phyloP scores from a whole-genome alignment of 2,329 filamentous ascomycete species.

The Epichloe sylvatica region DNA sequence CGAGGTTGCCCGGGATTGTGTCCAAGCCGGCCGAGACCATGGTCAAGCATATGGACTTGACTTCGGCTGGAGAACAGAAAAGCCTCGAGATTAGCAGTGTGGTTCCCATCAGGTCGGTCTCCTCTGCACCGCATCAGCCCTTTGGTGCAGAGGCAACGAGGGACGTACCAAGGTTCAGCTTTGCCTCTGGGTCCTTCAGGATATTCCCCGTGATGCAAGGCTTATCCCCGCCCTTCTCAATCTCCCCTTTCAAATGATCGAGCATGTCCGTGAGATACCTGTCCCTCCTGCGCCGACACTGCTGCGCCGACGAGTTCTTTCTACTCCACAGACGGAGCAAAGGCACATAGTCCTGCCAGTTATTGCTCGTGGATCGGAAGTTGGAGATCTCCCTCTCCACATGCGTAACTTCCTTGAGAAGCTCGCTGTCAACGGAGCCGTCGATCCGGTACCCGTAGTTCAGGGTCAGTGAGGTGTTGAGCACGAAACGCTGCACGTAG shows the following conservation, averaged over 20 bases:
- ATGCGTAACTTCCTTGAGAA: constrained; percentile 59
- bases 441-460: constrained; percentile 69
- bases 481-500: constrained; percentile 61
- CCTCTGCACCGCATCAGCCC: too few species aligned
- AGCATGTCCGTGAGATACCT: constrained; percentile 54
- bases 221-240: constrained; percentile 26
- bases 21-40: constrained; percentile 74
- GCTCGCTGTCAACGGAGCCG: constrained; percentile 50
- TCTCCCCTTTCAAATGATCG: constrained; percentile 33
- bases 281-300: constrained; percentile 55
- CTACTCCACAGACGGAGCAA: constrained; percentile 51
- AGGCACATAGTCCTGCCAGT: constrained; percentile 74
- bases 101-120: too few species aligned
- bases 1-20: constrained; percentile 65
- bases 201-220: constrained; percentile 35
- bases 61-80: constrained; percentile 39
- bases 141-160: not conserved
- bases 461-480: constrained; percentile 64
- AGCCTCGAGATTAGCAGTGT: not conserved
- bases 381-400: constrained; percentile 66
- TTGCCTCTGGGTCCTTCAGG: constrained; percentile 35
- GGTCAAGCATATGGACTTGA: constrained; percentile 68
- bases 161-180: constrained; percentile 22
- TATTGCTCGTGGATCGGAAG: constrained; percentile 66
- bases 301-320: constrained; percentile 46